Percentiles rank a stretch among this genome's conserved stretches.
These are phyloP conservation scores for Trebouxia gelatinosa DNA, from an alignment of 163 green algal genomes.

Conservation along the genomic window DNA sequence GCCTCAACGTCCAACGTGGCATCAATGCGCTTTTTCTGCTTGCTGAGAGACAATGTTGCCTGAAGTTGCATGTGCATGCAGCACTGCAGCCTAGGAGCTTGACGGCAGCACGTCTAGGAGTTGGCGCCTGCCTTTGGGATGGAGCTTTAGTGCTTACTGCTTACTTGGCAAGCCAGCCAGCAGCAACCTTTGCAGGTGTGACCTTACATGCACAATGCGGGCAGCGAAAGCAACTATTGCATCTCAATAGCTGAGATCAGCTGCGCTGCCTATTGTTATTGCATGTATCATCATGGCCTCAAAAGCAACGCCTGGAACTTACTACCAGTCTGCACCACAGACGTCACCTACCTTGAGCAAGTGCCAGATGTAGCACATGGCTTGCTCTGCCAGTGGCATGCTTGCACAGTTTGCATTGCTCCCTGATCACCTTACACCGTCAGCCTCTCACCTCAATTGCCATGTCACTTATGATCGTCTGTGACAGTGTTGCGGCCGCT, in stretches of 20 bases:
- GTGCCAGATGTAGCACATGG: neutral
- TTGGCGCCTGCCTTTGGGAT: constrained; percentile 77
- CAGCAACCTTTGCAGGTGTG: constrained; percentile 6
- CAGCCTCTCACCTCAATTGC: neutral
- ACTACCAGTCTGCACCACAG: neutral
- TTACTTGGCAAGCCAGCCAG: constrained; percentile 51
- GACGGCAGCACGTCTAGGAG: constrained; percentile 62
- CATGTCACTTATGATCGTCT: neutral
- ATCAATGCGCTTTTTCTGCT: neutral
- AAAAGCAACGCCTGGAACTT: too few relatives aligned
- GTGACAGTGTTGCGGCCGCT: too few relatives aligned
- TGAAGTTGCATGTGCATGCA: neutral
- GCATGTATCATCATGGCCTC: too few relatives aligned
- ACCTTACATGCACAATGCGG: too few relatives aligned
- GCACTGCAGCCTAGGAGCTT: constrained; percentile 53
- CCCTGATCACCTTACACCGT: neutral
- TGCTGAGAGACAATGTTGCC: neutral
- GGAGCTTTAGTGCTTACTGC: constrained; percentile 70
- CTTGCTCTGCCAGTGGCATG: neutral
- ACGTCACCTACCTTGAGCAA: neutral
- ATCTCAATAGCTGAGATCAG: too few relatives aligned
- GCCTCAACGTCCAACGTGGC: neutral
- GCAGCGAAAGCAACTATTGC: too few relatives aligned
- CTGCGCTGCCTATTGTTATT: too few relatives aligned
- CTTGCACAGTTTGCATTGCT: neutral